phyloP scores from a whole-genome alignment of 495 filamentous ascomycete genomes.

The Hyaloscypha bicolor region DNA sequence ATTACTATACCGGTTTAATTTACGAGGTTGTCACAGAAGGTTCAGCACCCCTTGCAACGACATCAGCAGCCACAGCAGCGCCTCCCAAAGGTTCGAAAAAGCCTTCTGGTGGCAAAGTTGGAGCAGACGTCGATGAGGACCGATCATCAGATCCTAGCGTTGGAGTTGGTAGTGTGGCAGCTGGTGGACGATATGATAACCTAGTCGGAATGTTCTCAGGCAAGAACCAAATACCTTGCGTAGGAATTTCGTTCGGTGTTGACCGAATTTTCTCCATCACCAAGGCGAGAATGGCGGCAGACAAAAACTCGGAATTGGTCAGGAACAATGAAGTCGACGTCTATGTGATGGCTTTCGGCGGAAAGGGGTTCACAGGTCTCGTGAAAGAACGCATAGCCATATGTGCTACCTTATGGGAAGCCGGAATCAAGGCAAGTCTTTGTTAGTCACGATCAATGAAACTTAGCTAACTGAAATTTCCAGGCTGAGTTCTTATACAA shows the following conservation, averaged over 20 bases:
- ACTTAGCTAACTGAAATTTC: constrained; percentile 17
- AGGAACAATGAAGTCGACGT: constrained; percentile 80
- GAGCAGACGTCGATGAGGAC: constrained; percentile 69
- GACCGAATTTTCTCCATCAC: constrained; percentile 94
- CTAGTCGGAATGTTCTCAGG: constrained; percentile 90
- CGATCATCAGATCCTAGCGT: constrained; percentile 79
- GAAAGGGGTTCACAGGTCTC: constrained; percentile 81
- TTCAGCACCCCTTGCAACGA: constrained; percentile 58
- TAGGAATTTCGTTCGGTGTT: constrained; percentile 92
- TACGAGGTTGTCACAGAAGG: constrained; percentile 90
- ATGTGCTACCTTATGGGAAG: constrained; percentile 71
- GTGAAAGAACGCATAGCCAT: constrained; percentile 80
- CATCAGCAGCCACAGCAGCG: constrained; percentile 35
- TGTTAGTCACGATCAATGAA: background rate
- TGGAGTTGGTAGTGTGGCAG: constrained; percentile 85
- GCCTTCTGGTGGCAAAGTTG: constrained; percentile 31
- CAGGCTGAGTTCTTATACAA: constrained; percentile 79
- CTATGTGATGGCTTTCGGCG: constrained; percentile 91
- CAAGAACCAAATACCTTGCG: constrained; percentile 85
- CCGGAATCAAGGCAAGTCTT: constrained; percentile 69
- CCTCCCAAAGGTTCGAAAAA: constrained; percentile 52
- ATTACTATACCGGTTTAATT: constrained; percentile 95
- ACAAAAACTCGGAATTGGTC: constrained; percentile 44
- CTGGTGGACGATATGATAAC: constrained; percentile 91
- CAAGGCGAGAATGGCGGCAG: constrained; percentile 70